Conservation (phyloP, 805 yeast genomes). For the Candida tallmaniae region DNA sequence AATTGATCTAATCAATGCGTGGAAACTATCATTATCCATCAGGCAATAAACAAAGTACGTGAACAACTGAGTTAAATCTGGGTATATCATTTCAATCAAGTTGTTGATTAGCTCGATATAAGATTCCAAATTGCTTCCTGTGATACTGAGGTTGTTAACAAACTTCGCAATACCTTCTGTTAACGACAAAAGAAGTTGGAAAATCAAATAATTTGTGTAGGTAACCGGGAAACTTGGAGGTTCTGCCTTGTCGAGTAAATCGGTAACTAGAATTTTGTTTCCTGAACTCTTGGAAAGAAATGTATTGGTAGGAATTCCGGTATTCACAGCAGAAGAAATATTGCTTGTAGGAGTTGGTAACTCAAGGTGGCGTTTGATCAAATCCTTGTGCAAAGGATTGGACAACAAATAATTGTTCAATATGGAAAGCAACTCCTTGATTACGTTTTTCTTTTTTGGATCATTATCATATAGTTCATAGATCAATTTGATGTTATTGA, state of each 20-base stretch:
- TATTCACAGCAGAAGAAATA: too few species aligned
- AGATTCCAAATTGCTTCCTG: constrained; percentile 24
- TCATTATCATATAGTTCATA: constrained; percentile 58
- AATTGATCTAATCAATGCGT: constrained; percentile 60
- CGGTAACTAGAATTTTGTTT: constrained; percentile 56
- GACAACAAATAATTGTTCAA: constrained; percentile 18
- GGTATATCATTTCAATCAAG: constrained; percentile 25
- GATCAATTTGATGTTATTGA: constrained; percentile 45
- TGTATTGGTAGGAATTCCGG: not conserved
- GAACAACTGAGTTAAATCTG: constrained; percentile 24
- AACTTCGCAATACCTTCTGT: constrained; percentile 66
- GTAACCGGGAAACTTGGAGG: constrained; percentile 66
- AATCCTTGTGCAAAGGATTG: constrained; percentile 12
- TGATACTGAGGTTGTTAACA: constrained; percentile 35
- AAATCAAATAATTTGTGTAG: constrained; percentile 54
- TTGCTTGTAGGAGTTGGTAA: too few species aligned
- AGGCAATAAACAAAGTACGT: constrained; percentile 53
- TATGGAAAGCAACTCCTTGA: constrained; percentile 48
- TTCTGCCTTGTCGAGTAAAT: constrained; percentile 74
- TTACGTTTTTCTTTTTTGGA: constrained; percentile 53
- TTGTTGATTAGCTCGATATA: constrained; percentile 34
- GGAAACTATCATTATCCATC: constrained; percentile 68
- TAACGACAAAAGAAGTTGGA: constrained; percentile 47
- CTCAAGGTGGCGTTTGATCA: constrained; percentile 16
- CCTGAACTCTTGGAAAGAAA: constrained; percentile 27